A percentile compares a stretch with the other conserved stretches of the same genome.
Conservation (phyloP, 208 protist species). For the Angomonas deanei region DNA sequence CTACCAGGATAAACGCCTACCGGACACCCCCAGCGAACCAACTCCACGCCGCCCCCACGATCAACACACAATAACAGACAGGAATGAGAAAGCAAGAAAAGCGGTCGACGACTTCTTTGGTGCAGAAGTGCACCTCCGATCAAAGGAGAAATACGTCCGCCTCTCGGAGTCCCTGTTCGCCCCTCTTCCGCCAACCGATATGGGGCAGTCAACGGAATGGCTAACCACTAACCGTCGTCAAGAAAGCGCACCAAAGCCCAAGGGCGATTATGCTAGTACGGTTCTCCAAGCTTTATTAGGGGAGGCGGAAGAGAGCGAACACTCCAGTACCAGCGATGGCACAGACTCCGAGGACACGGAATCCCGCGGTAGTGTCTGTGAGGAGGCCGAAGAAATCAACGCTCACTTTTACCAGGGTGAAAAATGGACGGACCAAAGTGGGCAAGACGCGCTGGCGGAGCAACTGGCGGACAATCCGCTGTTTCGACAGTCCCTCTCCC, state of each 20-base stretch:
- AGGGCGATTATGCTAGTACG: too few species aligned
- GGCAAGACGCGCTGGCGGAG: not conserved
- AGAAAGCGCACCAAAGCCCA: too few species aligned
- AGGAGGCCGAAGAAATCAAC: not conserved
- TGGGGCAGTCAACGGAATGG: not conserved
- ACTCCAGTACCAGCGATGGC: too few species aligned
- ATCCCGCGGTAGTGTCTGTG: not conserved
- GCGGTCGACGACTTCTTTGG: not conserved
- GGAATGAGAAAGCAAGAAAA: not conserved
- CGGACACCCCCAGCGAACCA: not conserved
- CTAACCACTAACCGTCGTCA: too few species aligned
- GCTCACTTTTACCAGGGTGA: not conserved
- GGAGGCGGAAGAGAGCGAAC: too few species aligned
- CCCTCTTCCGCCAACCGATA: not conserved
- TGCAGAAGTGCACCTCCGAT: not conserved
- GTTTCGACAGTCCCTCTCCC: not conserved
- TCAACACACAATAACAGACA: not conserved
- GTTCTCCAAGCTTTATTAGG: too few species aligned
- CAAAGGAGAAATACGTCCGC: not conserved
- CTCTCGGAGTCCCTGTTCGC: not conserved
- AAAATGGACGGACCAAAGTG: not conserved
- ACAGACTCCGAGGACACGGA: not conserved
- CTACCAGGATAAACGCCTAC: not conserved
- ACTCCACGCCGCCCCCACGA: not conserved
- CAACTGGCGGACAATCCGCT: not conserved